Percentiles rank a stretch among this genome's conserved stretches.
These are phyloP conservation scores for Thelonectria discophora DNA, from an alignment of 2,329 filamentous ascomycete genomes.

Conservation along the genomic window DNA sequence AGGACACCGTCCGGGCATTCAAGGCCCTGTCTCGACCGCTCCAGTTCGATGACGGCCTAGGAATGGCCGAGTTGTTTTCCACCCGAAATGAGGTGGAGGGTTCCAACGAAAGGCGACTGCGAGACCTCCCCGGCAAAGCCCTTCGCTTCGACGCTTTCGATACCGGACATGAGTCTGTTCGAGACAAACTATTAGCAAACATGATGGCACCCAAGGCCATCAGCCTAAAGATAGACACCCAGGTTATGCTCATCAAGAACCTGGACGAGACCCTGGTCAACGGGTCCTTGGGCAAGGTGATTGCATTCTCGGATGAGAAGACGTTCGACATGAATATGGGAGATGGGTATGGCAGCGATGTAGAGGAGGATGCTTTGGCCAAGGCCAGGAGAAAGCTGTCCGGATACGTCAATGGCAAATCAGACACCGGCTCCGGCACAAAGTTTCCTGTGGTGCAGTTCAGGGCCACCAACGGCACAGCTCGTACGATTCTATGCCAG, in stretches of 20 bases:
- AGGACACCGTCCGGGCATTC: slow-evolving; percentile 81
- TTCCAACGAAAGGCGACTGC: slow-evolving; percentile 81
- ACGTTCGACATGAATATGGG: slow-evolving; percentile 51
- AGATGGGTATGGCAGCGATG: slow-evolving; percentile 50
- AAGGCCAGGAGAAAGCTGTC: slow-evolving; percentile 67
- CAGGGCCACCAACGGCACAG: slow-evolving; percentile 75
- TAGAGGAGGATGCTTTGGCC: slow-evolving; percentile 53
- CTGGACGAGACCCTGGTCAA: slow-evolving; percentile 95
- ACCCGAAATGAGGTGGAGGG: slow-evolving; percentile 88
- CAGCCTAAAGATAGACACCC: slow-evolving; percentile 87
- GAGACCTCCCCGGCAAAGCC: slow-evolving; percentile 72
- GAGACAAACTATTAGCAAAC: slow-evolving; percentile 82
- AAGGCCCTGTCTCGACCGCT: slow-evolving; percentile 75
- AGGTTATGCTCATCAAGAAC: slow-evolving; percentile 99
- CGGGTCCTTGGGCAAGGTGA: slow-evolving; percentile 88
- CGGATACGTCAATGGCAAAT: slow-evolving; percentile 53
- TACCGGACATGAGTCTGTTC: slow-evolving; percentile 73
- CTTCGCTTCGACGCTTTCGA: slow-evolving; percentile 79
- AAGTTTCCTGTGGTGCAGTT: slow-evolving; percentile 89
- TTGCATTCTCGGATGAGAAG: slow-evolving; percentile 52
- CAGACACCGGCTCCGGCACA: slow-evolving; percentile 51
- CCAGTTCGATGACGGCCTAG: slow-evolving; percentile 75
- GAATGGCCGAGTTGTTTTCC: slow-evolving; percentile 86
- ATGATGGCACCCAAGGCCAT: slow-evolving; percentile 91
- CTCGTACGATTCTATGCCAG: slow-evolving; percentile 73